These are phyloP conservation scores for Lagerstroemia speciosa DNA, from an alignment of 345 rosid genomes.

Conservation along the genomic window DNA sequence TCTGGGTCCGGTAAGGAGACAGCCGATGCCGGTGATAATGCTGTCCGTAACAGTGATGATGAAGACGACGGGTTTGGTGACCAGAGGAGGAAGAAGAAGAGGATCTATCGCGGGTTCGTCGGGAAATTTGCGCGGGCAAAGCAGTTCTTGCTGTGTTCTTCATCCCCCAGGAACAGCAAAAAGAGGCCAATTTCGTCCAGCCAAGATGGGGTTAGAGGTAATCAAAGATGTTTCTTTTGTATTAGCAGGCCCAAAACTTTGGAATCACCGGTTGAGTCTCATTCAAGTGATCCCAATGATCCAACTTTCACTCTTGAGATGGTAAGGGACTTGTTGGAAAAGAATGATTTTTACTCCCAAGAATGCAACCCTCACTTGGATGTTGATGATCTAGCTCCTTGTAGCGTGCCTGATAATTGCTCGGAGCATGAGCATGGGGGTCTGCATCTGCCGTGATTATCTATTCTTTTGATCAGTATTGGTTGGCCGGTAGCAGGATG, in stretches of 20 bases:
- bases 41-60: neutral
- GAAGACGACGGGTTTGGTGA: neutral
- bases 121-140: constrained; percentile 12
- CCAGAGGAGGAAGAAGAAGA: constrained; percentile 3
- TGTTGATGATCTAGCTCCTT: neutral
- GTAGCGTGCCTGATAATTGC: neutral
- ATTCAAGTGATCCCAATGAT: constrained; percentile 40
- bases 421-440: neutral
- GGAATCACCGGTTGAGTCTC: constrained; percentile 31
- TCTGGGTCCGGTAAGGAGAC: constrained; percentile 10
- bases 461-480: neutral
- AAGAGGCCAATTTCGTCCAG: constrained; percentile 10
- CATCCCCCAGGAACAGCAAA: constrained; percentile 4
- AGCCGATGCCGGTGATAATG: neutral
- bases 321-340: constrained; percentile 38
- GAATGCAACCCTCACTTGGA: constrained; percentile 42
- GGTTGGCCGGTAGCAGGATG: neutral
- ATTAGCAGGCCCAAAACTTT: constrained; percentile 21
- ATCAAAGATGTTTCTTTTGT: constrained; percentile 24
- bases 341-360: constrained; percentile 40
- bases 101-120: neutral
- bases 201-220: constrained; percentile 8
- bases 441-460: neutral
- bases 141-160: constrained; percentile 14
- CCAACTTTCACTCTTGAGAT: constrained; percentile 30